Conservation (phyloP, 495 filamentous ascomycete genomes). For the Geopyxis carbonaria region DNA sequence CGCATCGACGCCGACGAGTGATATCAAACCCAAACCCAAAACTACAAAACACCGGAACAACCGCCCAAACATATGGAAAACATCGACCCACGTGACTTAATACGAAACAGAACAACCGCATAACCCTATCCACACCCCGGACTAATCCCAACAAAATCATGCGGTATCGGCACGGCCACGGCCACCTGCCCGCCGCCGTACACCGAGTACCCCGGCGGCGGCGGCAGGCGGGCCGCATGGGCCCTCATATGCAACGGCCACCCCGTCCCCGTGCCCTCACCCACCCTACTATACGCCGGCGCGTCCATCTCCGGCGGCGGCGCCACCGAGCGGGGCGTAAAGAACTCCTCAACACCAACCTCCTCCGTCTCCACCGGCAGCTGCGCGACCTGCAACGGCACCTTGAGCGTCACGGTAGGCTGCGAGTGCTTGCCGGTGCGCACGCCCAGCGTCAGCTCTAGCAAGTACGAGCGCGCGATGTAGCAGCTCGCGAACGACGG, state of each 20-base stretch:
- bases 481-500: constrained; percentile 86
- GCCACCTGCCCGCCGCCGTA: constrained; percentile 4
- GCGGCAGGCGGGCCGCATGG: background rate
- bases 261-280: background rate
- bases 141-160: constrained; percentile 10
- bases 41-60: too few species aligned
- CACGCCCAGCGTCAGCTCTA: constrained; percentile 50
- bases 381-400: constrained; percentile 60
- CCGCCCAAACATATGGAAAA: too few species aligned
- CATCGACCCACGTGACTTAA: too few species aligned
- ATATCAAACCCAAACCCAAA: too few species aligned
- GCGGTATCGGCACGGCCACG: constrained; percentile 14
- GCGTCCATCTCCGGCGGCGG: constrained; percentile 15
- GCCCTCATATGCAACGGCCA: background rate
- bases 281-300: background rate
- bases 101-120: too few species aligned
- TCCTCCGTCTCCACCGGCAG: constrained; percentile 12
- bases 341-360: constrained; percentile 31
- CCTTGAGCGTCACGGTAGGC: constrained; percentile 41
- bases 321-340: constrained; percentile 32
- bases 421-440: constrained; percentile 40
- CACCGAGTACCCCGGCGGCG: constrained; percentile 14
- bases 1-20: too few species aligned
- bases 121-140: constrained; percentile 17
- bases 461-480: constrained; percentile 56